These are phyloP conservation scores for Talaromyces amestolkiae DNA, from an alignment of 2,329 filamentous ascomycete genomes.

Conservation along the genomic window DNA sequence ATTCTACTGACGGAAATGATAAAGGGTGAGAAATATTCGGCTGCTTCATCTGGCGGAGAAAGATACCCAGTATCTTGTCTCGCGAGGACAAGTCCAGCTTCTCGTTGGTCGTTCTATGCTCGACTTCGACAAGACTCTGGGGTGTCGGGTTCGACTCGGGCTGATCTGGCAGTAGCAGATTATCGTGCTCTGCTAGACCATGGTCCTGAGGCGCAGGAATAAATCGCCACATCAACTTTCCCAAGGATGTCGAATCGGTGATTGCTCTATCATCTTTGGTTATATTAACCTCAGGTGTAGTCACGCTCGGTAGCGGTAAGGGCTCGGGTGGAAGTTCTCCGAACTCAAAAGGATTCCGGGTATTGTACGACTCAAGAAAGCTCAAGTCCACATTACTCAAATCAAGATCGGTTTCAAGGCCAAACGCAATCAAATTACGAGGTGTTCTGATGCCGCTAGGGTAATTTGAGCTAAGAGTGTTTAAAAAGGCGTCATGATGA, in stretches of 20 bases:
- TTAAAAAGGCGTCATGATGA: slow-evolving; percentile 1
- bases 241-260: slow-evolving; percentile 21
- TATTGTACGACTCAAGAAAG: slow-evolving; percentile 35
- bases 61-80: slow-evolving; percentile 17
- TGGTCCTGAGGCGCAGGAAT: slow-evolving; percentile 33
- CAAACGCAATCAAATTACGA: slow-evolving; percentile 19
- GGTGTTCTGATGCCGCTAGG: slow-evolving; percentile 20
- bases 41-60: slow-evolving; percentile 13
- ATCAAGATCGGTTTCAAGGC: slow-evolving; percentile 26
- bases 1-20: slow-evolving; percentile 35
- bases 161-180: slow-evolving; percentile 31
- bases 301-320: not conserved
- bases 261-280: not conserved
- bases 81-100: slow-evolving; percentile 15
- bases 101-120: slow-evolving; percentile 16
- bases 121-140: slow-evolving; percentile 20
- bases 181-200: slow-evolving; percentile 32
- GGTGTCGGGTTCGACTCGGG: slow-evolving; percentile 5
- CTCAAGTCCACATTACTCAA: slow-evolving; percentile 33
- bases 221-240: slow-evolving; percentile 32
- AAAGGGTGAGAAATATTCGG: slow-evolving; percentile 20
- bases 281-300: not conserved
- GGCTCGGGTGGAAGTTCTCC: not conserved
- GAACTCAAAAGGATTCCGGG: slow-evolving; percentile 31
- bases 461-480: slow-evolving; percentile 5